Evolutionary conservation across 2,329 filamentous ascomycete species (phyloP).

Genomic region (Aureobasidium zeae): DNA sequence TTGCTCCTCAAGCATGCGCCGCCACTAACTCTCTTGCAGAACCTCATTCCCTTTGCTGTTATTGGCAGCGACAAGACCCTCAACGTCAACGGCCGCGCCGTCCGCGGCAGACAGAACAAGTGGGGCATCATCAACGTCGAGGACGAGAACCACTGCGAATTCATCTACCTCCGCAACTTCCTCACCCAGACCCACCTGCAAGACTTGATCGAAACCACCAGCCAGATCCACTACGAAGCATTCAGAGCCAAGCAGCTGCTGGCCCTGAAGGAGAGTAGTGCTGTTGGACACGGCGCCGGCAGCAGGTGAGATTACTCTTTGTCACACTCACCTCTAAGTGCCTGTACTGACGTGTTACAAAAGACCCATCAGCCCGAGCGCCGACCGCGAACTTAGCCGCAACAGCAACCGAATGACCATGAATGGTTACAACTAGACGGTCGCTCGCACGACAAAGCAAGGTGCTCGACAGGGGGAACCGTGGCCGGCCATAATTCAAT

Average conservation of each 20-base stretch:
- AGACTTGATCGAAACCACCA: slow-evolving; percentile 97
- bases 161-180: slow-evolving; percentile 97
- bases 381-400: slow-evolving; percentile 91
- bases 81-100: slow-evolving; percentile 93
- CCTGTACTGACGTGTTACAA: background rate
- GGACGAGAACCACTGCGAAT: slow-evolving; percentile 99
- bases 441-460: background rate
- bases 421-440: slow-evolving; percentile 71
- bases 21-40: slow-evolving; percentile 42
- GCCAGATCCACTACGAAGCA: slow-evolving; percentile 99
- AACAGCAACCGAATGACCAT: slow-evolving; percentile 96
- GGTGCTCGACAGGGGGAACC: slow-evolving; percentile 9
- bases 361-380: slow-evolving; percentile 80
- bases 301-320: slow-evolving; percentile 47
- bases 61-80: slow-evolving; percentile 98
- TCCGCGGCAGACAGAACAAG: slow-evolving; percentile 94
- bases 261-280: slow-evolving; percentile 95
- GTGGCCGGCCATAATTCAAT: slow-evolving; percentile 12
- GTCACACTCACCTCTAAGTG: background rate
- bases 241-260: slow-evolving; percentile 99
- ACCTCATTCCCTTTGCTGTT: slow-evolving; percentile 92
- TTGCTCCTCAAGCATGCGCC: slow-evolving; percentile 11
- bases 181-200: slow-evolving; percentile 95
- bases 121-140: slow-evolving; percentile 99
- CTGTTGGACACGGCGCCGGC: slow-evolving; percentile 60